These are phyloP conservation scores for Lobosporangium transversale DNA, from an alignment of 192 early-diverging fungal species.

Conservation along the genomic window DNA sequence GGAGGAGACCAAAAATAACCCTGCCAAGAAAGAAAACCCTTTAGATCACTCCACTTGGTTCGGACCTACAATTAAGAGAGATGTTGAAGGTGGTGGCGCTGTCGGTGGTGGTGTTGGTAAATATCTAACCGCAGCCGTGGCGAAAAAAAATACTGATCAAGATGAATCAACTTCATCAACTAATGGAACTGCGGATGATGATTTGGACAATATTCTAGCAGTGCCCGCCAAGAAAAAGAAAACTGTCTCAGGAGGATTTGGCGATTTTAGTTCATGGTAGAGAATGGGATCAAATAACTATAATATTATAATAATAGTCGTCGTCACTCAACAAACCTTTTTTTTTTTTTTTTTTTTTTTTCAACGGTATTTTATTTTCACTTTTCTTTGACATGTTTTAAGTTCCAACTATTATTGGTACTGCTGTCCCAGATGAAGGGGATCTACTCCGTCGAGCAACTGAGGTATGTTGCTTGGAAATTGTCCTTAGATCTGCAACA, in stretches of 20 bases:
- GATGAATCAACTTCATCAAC: background rate
- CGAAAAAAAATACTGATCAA: constrained; percentile 5
- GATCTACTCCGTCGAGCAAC: too few relatives aligned
- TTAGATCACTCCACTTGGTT: constrained; percentile 78
- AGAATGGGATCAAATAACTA: too few relatives aligned
- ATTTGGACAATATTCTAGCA: constrained; percentile 4
- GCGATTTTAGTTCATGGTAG: constrained; percentile 60
- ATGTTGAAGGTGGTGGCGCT: constrained; percentile 36
- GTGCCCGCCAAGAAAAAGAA: constrained; percentile 51
- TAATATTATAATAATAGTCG: background rate
- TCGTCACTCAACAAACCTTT: background rate
- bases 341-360: constrained; percentile 20
- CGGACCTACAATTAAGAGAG: constrained; percentile 64
- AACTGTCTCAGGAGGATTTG: constrained; percentile 40
- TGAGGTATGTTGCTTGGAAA: constrained; percentile 7
- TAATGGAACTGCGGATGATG: background rate
- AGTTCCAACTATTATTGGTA: too few relatives aligned
- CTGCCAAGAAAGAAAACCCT: constrained; percentile 58
- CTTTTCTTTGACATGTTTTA: too few relatives aligned
- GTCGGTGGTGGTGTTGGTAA: constrained; percentile 67
- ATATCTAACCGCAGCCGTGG: constrained; percentile 59
- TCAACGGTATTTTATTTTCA: too few relatives aligned
- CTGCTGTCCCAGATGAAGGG: too few relatives aligned
- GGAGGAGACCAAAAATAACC: constrained; percentile 47
- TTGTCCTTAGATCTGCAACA: constrained; percentile 24